Conservation (phyloP, 805 yeast genomes). For the Metschnikowia proteae region DNA sequence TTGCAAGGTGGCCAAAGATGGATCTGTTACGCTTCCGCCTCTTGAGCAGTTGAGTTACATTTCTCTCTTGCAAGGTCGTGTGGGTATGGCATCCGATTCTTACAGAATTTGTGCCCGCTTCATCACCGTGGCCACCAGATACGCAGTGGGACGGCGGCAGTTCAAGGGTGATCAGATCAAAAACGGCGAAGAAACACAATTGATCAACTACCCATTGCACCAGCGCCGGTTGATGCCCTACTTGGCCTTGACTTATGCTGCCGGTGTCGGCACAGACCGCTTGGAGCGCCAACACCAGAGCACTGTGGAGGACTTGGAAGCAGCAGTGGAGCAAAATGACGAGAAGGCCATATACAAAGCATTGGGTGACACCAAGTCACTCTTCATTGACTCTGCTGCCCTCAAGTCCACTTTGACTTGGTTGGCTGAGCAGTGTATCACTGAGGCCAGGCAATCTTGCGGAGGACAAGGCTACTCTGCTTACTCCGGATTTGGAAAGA, state of each 20-base stretch:
- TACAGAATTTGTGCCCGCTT: constrained; percentile 41
- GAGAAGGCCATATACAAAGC: constrained; percentile 28
- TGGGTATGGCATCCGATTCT: constrained; percentile 42
- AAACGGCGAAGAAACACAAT: constrained; percentile 33
- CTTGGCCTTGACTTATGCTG: constrained; percentile 39
- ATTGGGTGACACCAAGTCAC: constrained; percentile 37
- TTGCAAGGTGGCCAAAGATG: constrained; percentile 39
- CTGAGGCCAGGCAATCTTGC: constrained; percentile 43
- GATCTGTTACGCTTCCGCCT: constrained; percentile 41
- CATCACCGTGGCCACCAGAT: constrained; percentile 41
- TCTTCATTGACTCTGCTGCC: constrained; percentile 44
- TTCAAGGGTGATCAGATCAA: constrained; percentile 27
- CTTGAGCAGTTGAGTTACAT: constrained; percentile 44
- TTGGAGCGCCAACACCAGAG: constrained; percentile 32
- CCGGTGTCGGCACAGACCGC: constrained; percentile 37
- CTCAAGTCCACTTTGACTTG: constrained; percentile 44
- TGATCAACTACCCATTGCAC: constrained; percentile 44
- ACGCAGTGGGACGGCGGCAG: constrained; percentile 46
- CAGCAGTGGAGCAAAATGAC: constrained; percentile 34
- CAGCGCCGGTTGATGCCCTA: constrained; percentile 44
- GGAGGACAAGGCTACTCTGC: constrained; percentile 48
- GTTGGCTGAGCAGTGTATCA: constrained; percentile 41
- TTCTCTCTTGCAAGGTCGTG: constrained; percentile 44
- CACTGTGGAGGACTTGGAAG: constrained; percentile 32
- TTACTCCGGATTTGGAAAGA: constrained; percentile 44